Percentiles rank a stretch among this genome's conserved stretches.
Conservation (phyloP, 2,329 filamentous ascomycete species). For the Fusarium abutilonis region DNA sequence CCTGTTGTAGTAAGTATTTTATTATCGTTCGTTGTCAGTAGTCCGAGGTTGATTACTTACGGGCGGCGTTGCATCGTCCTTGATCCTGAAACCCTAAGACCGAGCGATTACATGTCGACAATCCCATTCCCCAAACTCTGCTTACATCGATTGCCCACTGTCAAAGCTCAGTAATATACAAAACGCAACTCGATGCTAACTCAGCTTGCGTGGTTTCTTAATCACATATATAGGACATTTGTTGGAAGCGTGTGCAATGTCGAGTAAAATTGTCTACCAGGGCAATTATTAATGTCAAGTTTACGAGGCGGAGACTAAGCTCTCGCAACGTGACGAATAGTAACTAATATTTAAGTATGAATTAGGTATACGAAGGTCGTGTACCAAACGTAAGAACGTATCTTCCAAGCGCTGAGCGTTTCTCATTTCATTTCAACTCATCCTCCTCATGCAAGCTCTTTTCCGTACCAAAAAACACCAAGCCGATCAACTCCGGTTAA, state of each 20-base stretch:
- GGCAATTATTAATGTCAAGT: conserved; percentile 46
- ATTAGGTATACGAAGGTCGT: conserved; percentile 32
- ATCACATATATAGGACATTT: background rate
- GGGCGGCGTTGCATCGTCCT: conserved; percentile 10
- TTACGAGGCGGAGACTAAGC: conserved; percentile 38
- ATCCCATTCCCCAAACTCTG: no score
- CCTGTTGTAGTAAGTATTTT: no score
- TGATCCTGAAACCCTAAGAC: background rate
- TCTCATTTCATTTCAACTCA: conserved; percentile 34
- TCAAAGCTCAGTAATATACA: background rate
- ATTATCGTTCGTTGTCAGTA: no score
- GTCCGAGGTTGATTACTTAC: background rate
- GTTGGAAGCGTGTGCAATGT: conserved; percentile 43
- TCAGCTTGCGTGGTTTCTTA: background rate
- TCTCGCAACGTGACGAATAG: conserved; percentile 40
- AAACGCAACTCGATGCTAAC: background rate
- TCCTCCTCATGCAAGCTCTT: conserved; percentile 28
- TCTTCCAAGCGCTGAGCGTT: conserved; percentile 39
- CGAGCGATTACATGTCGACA: background rate
- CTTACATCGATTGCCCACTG: background rate
- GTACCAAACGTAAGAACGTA: conserved; percentile 36
- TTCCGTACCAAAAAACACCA: conserved; percentile 41
- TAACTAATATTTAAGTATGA: conserved; percentile 43
- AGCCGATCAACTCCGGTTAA: conserved; percentile 44
- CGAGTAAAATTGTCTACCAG: conserved; percentile 49